These are phyloP conservation scores for Backusella tuberculispora DNA, from an alignment of 192 early-diverging fungal species.

Conservation along the genomic window DNA sequence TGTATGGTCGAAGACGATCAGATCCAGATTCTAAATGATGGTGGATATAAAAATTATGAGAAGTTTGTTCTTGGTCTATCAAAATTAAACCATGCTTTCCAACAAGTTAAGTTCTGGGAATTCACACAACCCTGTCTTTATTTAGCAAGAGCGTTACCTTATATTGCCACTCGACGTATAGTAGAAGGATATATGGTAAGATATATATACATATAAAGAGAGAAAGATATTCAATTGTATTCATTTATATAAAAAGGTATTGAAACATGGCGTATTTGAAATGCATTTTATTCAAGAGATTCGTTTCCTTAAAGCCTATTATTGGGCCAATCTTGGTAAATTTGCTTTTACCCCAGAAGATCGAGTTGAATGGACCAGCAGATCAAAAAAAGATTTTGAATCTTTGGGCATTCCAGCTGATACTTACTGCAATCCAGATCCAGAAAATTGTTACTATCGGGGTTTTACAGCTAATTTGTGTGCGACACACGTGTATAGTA, in stretches of 20 bases:
- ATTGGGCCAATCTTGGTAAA: slow-evolving; percentile 48
- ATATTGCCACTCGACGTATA: slow-evolving; percentile 35
- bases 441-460: slow-evolving; percentile 21
- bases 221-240: neutral
- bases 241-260: slow-evolving; percentile 7
- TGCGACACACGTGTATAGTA: neutral
- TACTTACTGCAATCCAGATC: slow-evolving; percentile 43
- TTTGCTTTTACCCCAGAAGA: slow-evolving; percentile 44
- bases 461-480: slow-evolving; percentile 20
- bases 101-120: slow-evolving; percentile 46
- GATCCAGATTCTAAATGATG: neutral
- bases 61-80: slow-evolving; percentile 33
- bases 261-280: slow-evolving; percentile 41
- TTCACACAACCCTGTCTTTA: slow-evolving; percentile 43
- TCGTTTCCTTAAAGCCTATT: slow-evolving; percentile 51
- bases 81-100: slow-evolving; percentile 38
- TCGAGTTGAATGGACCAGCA: slow-evolving; percentile 38
- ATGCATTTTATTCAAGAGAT: slow-evolving; percentile 45
- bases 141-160: slow-evolving; percentile 44
- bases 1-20: slow-evolving; percentile 35
- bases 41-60: slow-evolving; percentile 26
- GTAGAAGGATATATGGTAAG: slow-evolving; percentile 45
- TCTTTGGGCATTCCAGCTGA: slow-evolving; percentile 27
- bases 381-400: slow-evolving; percentile 33
- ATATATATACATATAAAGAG: neutral